These are phyloP conservation scores for Naganishia liquefaciens DNA, from an alignment of 1,284 basidiomycete genomes.

Conservation along the genomic window DNA sequence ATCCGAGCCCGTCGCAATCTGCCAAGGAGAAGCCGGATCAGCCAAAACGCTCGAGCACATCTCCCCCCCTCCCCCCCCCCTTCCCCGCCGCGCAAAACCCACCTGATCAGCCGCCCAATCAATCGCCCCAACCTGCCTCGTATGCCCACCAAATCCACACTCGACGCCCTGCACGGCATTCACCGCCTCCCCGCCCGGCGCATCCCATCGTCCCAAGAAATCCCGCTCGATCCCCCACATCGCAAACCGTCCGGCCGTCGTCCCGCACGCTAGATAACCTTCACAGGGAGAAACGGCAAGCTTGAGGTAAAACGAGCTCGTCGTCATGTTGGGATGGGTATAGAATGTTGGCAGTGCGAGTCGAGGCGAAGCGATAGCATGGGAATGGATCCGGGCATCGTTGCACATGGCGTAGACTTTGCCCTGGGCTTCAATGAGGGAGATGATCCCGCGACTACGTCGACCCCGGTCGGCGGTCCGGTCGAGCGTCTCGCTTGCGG, in stretches of 20 bases:
- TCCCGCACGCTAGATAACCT: slow-evolving; percentile 46
- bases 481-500: slow-evolving; percentile 20
- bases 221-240: slow-evolving; percentile 42
- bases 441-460: slow-evolving; percentile 30
- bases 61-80: neutral
- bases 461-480: slow-evolving; percentile 26
- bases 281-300: slow-evolving; percentile 49
- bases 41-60: neutral
- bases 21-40: slow-evolving; percentile 1
- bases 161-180: slow-evolving; percentile 25
- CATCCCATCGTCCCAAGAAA: neutral
- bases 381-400: slow-evolving; percentile 25
- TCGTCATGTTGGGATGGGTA: slow-evolving; percentile 44
- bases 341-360: slow-evolving; percentile 42
- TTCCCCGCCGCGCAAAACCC: slow-evolving; percentile 36
- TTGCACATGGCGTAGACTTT: slow-evolving; percentile 30
- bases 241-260: slow-evolving; percentile 46
- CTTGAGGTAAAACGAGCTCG: slow-evolving; percentile 48
- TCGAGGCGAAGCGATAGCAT: slow-evolving; percentile 8
- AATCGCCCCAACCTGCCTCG: slow-evolving; percentile 46
- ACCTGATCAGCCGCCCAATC: slow-evolving; percentile 53
- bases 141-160: slow-evolving; percentile 34
- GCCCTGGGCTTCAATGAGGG: slow-evolving; percentile 27
- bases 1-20: slow-evolving; percentile 50
- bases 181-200: neutral